Percentiles rank a stretch among this genome's conserved stretches.
phyloP scores from a whole-genome alignment of 805 yeast genomes.

The Dipodascus geniculatus region DNA sequence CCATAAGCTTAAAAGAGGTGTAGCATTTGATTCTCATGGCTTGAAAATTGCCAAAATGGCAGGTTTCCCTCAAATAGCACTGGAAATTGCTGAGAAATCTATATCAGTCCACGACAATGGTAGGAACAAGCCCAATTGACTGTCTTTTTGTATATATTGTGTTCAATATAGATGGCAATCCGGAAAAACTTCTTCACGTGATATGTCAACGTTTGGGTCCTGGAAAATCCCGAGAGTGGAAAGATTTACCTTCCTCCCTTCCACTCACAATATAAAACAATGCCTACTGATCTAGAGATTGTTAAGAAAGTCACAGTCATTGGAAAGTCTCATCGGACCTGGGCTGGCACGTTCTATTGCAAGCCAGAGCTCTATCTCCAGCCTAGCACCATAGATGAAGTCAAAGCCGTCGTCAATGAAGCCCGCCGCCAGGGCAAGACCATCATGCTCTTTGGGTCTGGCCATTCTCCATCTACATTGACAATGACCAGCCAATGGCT shows the following conservation, averaged over 20 bases:
- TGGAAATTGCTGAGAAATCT: constrained; percentile 38
- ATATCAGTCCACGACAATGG: too few species aligned
- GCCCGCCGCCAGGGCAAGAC: constrained; percentile 55
- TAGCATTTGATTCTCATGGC: constrained; percentile 68
- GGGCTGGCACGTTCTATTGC: constrained; percentile 87
- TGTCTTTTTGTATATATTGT: too few species aligned
- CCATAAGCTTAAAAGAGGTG: constrained; percentile 51
- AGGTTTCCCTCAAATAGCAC: constrained; percentile 57
- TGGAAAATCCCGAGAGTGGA: background rate
- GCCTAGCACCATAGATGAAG: constrained; percentile 61
- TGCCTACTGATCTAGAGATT: background rate
- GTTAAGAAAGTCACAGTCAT: background rate
- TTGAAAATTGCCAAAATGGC: constrained; percentile 65
- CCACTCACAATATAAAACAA: too few species aligned
- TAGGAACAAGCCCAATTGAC: too few species aligned
- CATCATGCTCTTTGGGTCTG: constrained; percentile 78
- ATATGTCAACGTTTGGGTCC: background rate
- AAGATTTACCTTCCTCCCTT: too few species aligned
- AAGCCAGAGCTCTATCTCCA: constrained; percentile 69
- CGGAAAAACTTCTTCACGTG: background rate
- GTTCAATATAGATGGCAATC: background rate
- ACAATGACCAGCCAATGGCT: constrained; percentile 86
- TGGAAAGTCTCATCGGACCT: constrained; percentile 44
- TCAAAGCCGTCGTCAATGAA: constrained; percentile 48
- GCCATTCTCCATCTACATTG: constrained; percentile 88